phyloP scores from a whole-genome alignment of 1,284 basidiomycete species.

The Papiliotrema laurentii region DNA sequence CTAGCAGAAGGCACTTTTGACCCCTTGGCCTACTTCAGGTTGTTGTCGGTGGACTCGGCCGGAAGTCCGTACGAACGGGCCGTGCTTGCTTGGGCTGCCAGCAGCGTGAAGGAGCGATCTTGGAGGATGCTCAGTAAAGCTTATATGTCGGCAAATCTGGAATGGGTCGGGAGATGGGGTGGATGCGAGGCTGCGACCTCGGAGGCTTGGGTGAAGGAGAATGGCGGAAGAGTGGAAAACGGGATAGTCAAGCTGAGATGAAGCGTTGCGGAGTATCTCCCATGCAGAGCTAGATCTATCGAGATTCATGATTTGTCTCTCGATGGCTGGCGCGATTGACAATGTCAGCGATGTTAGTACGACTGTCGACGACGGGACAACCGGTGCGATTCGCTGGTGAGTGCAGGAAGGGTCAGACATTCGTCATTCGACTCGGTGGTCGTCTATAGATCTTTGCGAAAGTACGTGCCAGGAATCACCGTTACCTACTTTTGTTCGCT shows the following conservation, averaged over 20 bases:
- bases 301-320: too few species aligned
- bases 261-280: too few species aligned
- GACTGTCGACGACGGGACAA: too few species aligned
- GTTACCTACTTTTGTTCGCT: too few species aligned
- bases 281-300: too few species aligned
- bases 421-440: too few species aligned
- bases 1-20: constrained; percentile 27
- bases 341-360: too few species aligned
- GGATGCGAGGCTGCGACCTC: constrained; percentile 7
- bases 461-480: too few species aligned
- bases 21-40: constrained; percentile 22
- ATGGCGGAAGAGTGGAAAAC: constrained; percentile 19
- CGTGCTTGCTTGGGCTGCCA: constrained; percentile 29
- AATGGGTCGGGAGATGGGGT: constrained; percentile 21
- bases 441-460: too few species aligned
- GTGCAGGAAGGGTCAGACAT: too few species aligned
- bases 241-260: constrained; percentile 25
- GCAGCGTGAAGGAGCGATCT: constrained; percentile 23
- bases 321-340: too few species aligned
- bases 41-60: constrained; percentile 1
- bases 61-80: constrained; percentile 20
- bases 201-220: constrained; percentile 18
- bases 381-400: too few species aligned
- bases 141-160: constrained; percentile 22
- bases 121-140: constrained; percentile 25